Percentiles rank a stretch among this genome's conserved stretches.
Evolutionary conservation across 2,329 filamentous ascomycete species (phyloP).

Genomic region (Xylogone sp.): DNA sequence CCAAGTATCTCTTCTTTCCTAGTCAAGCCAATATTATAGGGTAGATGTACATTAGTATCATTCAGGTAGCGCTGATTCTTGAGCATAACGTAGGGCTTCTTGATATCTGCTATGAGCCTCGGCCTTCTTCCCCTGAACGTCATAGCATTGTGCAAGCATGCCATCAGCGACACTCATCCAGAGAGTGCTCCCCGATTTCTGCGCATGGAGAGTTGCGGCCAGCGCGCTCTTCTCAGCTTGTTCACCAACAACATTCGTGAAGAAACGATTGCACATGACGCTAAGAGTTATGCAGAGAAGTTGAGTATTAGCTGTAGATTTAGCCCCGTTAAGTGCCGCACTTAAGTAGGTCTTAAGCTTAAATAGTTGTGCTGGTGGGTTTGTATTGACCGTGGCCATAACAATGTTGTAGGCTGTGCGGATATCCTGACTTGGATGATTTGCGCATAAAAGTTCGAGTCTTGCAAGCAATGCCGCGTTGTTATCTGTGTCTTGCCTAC

Average conservation of each 20-base stretch:
- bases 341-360: constrained; percentile 77
- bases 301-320: constrained; percentile 68
- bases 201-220: constrained; percentile 65
- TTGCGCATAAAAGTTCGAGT: constrained; percentile 63
- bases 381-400: constrained; percentile 61
- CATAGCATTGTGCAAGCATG: constrained; percentile 71
- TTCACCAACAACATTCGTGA: constrained; percentile 59
- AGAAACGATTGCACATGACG: constrained; percentile 76
- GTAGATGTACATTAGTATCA: neutral
- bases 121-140: constrained; percentile 62
- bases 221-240: constrained; percentile 74
- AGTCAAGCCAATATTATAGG: too few species aligned
- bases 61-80: neutral
- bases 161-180: constrained; percentile 81
- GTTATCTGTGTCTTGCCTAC: constrained; percentile 52
- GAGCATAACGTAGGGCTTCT: constrained; percentile 21
- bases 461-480: constrained; percentile 60
- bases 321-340: constrained; percentile 65
- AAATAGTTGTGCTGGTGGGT: constrained; percentile 63
- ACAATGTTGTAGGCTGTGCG: constrained; percentile 75
- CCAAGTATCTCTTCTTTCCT: neutral
- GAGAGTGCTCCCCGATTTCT: constrained; percentile 65
- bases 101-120: constrained; percentile 43
- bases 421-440: constrained; percentile 71
- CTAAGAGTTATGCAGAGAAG: constrained; percentile 80